phyloP scores from a whole-genome alignment of 352 stramenopile species.

The Thalassiosira exigua region DNA sequence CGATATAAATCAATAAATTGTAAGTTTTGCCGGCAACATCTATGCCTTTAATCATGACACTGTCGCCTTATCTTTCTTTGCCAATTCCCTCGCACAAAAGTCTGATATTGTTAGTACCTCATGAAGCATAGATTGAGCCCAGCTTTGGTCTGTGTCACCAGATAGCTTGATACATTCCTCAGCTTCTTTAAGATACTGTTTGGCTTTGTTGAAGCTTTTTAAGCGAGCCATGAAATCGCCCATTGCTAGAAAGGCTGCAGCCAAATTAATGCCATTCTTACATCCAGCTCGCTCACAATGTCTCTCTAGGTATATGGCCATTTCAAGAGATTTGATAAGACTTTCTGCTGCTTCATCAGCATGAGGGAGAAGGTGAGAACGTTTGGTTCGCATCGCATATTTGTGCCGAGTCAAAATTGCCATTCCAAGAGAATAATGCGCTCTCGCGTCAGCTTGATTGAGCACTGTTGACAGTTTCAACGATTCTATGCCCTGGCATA shows the following conservation, averaged over 20 bases:
- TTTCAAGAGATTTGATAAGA: constrained; percentile 49
- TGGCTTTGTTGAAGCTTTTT: constrained; percentile 45
- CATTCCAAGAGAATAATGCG: constrained; percentile 53
- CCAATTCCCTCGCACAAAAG: constrained; percentile 45
- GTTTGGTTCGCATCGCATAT: constrained; percentile 55
- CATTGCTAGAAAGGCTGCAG: constrained; percentile 48
- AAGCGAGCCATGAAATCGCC: constrained; percentile 57
- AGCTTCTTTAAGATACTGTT: constrained; percentile 42
- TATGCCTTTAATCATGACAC: too few species aligned
- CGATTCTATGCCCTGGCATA: constrained; percentile 42
- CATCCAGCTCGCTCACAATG: constrained; percentile 41
- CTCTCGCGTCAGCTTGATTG: constrained; percentile 49
- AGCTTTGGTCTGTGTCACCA: constrained; percentile 41
- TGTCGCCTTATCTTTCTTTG: constrained; percentile 19
- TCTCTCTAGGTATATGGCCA: constrained; percentile 36
- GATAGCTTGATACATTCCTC: constrained; percentile 18
- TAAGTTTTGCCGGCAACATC: too few species aligned
- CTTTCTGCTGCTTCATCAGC: constrained; percentile 32
- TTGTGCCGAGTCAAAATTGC: constrained; percentile 51
- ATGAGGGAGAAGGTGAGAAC: constrained; percentile 49
- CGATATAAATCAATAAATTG: too few species aligned
- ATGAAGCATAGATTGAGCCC: constrained; percentile 40
- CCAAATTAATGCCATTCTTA: constrained; percentile 54
- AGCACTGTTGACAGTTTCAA: constrained; percentile 38
- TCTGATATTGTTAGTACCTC: constrained; percentile 29